A percentile compares a stretch with the other conserved stretches of the same genome.
Evolutionary conservation across 805 yeast genomes (phyloP).

Genomic region (Cyberlindnera japonica): DNA sequence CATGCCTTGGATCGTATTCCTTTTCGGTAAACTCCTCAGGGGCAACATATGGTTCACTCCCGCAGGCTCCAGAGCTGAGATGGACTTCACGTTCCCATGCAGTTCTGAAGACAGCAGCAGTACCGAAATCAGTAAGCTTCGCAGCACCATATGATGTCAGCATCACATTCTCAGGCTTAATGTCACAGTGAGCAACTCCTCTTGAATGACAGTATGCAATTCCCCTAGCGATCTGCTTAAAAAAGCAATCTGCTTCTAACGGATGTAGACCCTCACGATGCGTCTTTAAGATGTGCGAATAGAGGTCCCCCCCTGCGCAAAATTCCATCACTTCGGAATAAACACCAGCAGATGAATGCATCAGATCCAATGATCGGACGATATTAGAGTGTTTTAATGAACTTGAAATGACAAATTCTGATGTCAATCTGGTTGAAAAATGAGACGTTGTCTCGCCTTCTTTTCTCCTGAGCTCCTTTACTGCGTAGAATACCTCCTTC

Average conservation of each 20-base stretch:
- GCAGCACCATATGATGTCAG: conserved; percentile 63
- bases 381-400: conserved; percentile 74
- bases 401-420: conserved; percentile 86
- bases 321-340: conserved; percentile 94
- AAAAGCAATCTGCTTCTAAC: conserved; percentile 80
- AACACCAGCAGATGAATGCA: conserved; percentile 69
- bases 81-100: conserved; percentile 82
- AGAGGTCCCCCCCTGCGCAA: conserved; percentile 83
- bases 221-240: conserved; percentile 82
- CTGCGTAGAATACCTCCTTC: conserved; percentile 85
- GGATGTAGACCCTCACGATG: conserved; percentile 52
- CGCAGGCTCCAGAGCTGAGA: conserved; percentile 69
- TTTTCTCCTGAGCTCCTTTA: conserved; percentile 92
- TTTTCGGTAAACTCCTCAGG: conserved; percentile 74
- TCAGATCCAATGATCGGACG: conserved; percentile 72
- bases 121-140: conserved; percentile 84
- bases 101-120: conserved; percentile 84
- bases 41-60: conserved; percentile 87
- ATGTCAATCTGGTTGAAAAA: conserved; percentile 84
- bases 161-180: conserved; percentile 83
- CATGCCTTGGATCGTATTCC: conserved; percentile 70
- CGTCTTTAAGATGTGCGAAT: conserved; percentile 50
- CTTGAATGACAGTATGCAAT: conserved; percentile 81
- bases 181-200: conserved; percentile 92
- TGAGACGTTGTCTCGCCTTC: conserved; percentile 97